phyloP scores from a whole-genome alignment of 139 green algal species.

The Microglena sp. region DNA sequence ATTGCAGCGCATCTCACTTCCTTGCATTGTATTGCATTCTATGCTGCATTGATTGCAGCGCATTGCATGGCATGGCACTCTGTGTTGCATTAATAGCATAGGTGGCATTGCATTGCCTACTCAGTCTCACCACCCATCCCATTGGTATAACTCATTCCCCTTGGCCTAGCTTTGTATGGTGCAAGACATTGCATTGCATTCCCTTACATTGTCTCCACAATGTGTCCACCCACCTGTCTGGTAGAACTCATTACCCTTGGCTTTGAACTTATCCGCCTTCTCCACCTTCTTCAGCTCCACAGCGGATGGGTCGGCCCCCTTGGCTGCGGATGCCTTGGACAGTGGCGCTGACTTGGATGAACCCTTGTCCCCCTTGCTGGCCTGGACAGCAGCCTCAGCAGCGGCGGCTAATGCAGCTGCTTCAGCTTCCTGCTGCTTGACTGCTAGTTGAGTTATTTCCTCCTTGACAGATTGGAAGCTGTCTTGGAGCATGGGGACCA shows the following conservation, averaged over 20 bases:
- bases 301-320: background rate
- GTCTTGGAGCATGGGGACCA: slow-evolving; percentile 27
- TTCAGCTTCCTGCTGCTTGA: background rate
- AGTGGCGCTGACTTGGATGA: background rate
- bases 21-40: too few relatives aligned
- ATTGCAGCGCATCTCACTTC: too few relatives aligned
- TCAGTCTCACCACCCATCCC: too few relatives aligned
- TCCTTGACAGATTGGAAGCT: slow-evolving; percentile 17
- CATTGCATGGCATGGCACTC: too few relatives aligned
- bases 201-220: background rate
- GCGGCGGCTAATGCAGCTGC: background rate
- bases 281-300: slow-evolving; percentile 29
- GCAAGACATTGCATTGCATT: background rate
- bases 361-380: background rate
- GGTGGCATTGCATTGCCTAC: too few relatives aligned
- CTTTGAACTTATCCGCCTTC: slow-evolving; percentile 38
- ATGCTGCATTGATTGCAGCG: too few relatives aligned
- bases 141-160: too few relatives aligned
- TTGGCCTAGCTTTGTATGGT: too few relatives aligned
- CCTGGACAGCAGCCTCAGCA: background rate
- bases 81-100: too few relatives aligned
- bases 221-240: slow-evolving; percentile 6
- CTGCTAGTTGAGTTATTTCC: slow-evolving; percentile 16
- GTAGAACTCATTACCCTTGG: slow-evolving; percentile 39
- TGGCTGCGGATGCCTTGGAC: too few relatives aligned